Evolutionary conservation across 202 grass and related monocot genomes (phyloP), one percentile per base, ranked within the genome.

Genomic region (Setaria viridis): DNA sequence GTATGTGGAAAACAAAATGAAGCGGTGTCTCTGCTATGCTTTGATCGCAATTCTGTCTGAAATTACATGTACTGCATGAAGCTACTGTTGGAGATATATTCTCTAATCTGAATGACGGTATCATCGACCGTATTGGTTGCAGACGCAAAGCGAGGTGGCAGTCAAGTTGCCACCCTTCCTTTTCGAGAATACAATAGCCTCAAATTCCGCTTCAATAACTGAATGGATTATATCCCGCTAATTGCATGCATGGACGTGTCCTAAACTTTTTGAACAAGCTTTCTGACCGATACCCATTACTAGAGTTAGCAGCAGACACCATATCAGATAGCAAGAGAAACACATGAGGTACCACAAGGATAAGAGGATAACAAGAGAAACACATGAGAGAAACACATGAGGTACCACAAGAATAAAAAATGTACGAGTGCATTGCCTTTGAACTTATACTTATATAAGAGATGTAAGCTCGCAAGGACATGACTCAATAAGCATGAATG

Each of bases 31-130:
- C 32, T 71, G 33, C 15, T 77, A 43, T 70, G 32, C 72, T 78
- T 82, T 82, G 72, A 53, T 77, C 19, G 17, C 63, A 71, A 17
- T 85, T 74, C 70, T 49, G 25, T 32, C 62, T 58, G 68, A 82
- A 21, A 11, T 56, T 56, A 20, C 16, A 7, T 49, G 49, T 33
- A 45, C 63, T 19, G 42, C 54, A 71, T 62, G 34, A 47, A 55
- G 29, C 55, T 53, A 68, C 47, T 72, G 30, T 35, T 25, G 17
- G 12, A 16, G 54, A 67, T 85, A 47, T 85, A 55, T 59, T 82
- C 0, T 19, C 69, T 43, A 70, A 80, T 72, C 70, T 25, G 56
- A 59, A 20, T 25, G 56, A 59, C 1, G 9, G n/a, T 11, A 21
- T 25, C 56, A n/a, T 25, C 7, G 56, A 59, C 20, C 9, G 2